These are phyloP conservation scores for Ascosphaera aggregata DNA, from an alignment of 2,329 filamentous ascomycete genomes.

Conservation along the genomic window DNA sequence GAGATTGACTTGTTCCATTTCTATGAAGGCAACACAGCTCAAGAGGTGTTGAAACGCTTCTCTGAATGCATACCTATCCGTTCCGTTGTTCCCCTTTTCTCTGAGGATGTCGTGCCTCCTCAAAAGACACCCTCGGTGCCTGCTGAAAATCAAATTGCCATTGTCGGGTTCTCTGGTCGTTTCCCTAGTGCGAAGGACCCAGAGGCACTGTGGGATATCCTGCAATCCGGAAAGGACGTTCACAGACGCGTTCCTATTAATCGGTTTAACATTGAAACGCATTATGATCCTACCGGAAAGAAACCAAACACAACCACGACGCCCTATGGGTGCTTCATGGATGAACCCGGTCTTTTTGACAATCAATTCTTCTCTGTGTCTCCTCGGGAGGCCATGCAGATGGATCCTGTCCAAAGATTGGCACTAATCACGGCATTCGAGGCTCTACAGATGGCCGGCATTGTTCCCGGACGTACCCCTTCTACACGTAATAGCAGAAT, in stretches of 20 bases:
- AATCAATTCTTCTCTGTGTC: conserved; percentile 21
- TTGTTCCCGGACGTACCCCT: conserved; percentile 47
- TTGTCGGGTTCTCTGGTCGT: conserved; percentile 9
- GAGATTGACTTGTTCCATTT: conserved; percentile 5
- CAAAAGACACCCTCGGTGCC: conserved; percentile 1
- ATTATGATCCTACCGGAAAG: conserved; percentile 7
- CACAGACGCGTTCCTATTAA: conserved; percentile 11
- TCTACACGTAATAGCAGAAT: conserved; percentile 41
- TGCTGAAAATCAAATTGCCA: conserved; percentile 9
- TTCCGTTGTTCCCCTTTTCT: not conserved
- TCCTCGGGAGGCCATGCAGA: conserved; percentile 54
- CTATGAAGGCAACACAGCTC: conserved; percentile 1
- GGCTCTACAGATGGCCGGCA: conserved; percentile 59
- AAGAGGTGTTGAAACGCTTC: conserved; percentile 1
- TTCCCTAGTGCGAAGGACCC: conserved; percentile 7
- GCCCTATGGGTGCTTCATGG: conserved; percentile 8
- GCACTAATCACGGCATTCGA: conserved; percentile 58
- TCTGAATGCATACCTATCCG: not conserved
- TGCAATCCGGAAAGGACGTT: conserved; percentile 13
- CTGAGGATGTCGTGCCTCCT: conserved; percentile 1
- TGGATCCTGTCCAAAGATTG: conserved; percentile 59
- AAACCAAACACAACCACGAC: conserved; percentile 6
- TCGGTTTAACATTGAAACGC: conserved; percentile 12
- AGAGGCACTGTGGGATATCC: conserved; percentile 16
- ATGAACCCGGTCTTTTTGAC: conserved; percentile 8